Evolutionary conservation across 2,329 filamentous ascomycete genomes (phyloP), one percentile per base, ranked within the genome.

Genomic region (Davidsoniella neocaledoniae): DNA sequence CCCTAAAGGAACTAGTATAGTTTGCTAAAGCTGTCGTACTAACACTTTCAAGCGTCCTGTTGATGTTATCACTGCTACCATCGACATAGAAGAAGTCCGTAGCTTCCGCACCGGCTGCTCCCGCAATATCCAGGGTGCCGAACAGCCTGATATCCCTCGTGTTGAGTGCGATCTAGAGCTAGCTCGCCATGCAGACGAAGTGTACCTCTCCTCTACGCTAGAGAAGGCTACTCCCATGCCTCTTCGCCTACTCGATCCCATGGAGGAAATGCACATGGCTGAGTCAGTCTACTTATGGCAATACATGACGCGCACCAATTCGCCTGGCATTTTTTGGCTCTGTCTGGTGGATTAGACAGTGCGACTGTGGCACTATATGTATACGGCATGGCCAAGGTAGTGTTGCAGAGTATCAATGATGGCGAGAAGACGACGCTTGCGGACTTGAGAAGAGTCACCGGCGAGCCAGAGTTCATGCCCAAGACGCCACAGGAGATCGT

Each of bases 11-110:
- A 6, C 19, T 17, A 21, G 9, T 9, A 33, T 33, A 4, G 29
- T 33, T 33, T 33, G 2, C 8, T 33, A 33, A 9, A 9, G 29
- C 29, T 33, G 12, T 12, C 12, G 9, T 12, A 40, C 41, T 52
- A 29, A 42, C 46, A 21, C 19, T 7, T 2, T n/a, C 17, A 36
- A 52, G 51, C 77, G 77, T 14, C 69, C 70, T 21, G 78, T 83
- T 5, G 79, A 83, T 56, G 77, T 83, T 3, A 63, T 80, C 16
- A 74, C 71, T 4, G 80, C 79, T 2, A 83, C 77, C 0, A 68
- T 83, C 5, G 79, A 83, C 56, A 65, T 84, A 2, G 84, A 90
- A 57, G 78, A 85, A 55, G 81, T 90, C 5, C 67, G 81, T 29
- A 66, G 71, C 1, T 79, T 70, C 56, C 68, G 82, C 0, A 73